These are phyloP conservation scores for Ustilago lituana DNA, from an alignment of 1,284 basidiomycete genomes.

Conservation along the genomic window DNA sequence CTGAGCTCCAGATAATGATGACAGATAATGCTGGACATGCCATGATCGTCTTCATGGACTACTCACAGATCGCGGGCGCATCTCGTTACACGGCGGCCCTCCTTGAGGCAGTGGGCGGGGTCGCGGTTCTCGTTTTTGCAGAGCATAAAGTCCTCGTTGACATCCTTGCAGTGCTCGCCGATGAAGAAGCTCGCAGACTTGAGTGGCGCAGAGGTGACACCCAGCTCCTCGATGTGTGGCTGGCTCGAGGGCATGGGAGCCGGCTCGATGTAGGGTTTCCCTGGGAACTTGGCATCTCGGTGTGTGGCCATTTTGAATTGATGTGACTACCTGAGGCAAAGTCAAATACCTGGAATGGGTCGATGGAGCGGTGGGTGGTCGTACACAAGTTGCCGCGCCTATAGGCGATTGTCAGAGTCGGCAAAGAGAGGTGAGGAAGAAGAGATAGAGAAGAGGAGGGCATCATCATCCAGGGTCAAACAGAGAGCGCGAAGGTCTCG, in stretches of 20 bases:
- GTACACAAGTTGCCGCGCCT: neutral
- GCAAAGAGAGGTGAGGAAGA: neutral
- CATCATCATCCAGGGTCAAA: neutral
- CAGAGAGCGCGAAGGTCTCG: constrained; percentile 10
- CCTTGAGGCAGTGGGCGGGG: constrained; percentile 92
- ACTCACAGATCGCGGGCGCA: constrained; percentile 92
- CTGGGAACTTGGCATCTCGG: constrained; percentile 64
- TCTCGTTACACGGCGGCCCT: constrained; percentile 93
- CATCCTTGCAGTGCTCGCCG: constrained; percentile 92
- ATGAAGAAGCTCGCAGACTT: constrained; percentile 98
- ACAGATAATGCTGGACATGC: no score
- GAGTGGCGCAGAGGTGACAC: constrained; percentile 88
- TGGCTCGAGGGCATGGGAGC: constrained; percentile 57
- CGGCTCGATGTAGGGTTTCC: constrained; percentile 65
- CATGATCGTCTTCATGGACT: no score
- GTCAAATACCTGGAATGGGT: neutral
- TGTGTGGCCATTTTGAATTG: constrained; percentile 62
- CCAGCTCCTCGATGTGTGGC: constrained; percentile 89
- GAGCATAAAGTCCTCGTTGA: constrained; percentile 99
- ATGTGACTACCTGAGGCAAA: constrained; percentile 7
- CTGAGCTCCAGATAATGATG: no score
- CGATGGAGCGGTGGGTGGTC: no score
- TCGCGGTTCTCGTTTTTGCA: constrained; percentile 92
- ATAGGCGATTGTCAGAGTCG: neutral
- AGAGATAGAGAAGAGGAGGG: neutral